Percentiles rank a stretch among this genome's conserved stretches.
phyloP scores from a whole-genome alignment of 805 yeast genomes.

The Wickerhamomyces silvicola region DNA sequence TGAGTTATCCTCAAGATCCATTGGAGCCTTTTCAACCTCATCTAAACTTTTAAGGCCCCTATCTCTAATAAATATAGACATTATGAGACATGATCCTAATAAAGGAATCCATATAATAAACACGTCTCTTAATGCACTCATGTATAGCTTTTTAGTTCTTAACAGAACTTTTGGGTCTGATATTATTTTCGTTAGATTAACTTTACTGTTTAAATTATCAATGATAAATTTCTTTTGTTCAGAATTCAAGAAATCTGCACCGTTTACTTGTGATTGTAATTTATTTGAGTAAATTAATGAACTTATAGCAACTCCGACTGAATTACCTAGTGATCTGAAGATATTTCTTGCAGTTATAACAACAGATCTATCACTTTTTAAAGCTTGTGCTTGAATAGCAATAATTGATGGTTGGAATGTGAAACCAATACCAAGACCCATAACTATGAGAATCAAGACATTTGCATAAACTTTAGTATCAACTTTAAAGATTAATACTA shows the following conservation, averaged over 20 bases:
- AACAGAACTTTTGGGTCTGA: neutral
- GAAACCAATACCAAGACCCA: constrained; percentile 37
- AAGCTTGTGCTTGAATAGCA: constrained; percentile 50
- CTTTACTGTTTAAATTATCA: constrained; percentile 3
- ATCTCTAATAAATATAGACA: constrained; percentile 1
- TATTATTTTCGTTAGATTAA: neutral
- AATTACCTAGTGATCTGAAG: constrained; percentile 51
- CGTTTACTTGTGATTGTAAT: neutral
- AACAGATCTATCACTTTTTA: constrained; percentile 46
- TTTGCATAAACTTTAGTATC: constrained; percentile 25
- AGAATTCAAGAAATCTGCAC: neutral
- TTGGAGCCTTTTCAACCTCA: neutral
- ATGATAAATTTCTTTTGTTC: constrained; percentile 1
- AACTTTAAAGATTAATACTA: constrained; percentile 30
- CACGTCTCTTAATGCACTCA: constrained; percentile 3
- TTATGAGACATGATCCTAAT: neutral
- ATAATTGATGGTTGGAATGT: constrained; percentile 25
- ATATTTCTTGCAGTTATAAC: constrained; percentile 53
- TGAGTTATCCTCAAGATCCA: too few species aligned
- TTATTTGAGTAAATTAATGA: constrained; percentile 9
- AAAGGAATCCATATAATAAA: constrained; percentile 5
- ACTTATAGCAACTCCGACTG: constrained; percentile 46
- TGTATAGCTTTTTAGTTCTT: neutral
- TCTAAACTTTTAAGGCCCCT: constrained; percentile 1
- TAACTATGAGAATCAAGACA: constrained; percentile 27